Percentiles rank a stretch among this genome's conserved stretches.
phyloP scores from a whole-genome alignment of 129 eudicot genomes.

The Centrapalus pauciflorus region DNA sequence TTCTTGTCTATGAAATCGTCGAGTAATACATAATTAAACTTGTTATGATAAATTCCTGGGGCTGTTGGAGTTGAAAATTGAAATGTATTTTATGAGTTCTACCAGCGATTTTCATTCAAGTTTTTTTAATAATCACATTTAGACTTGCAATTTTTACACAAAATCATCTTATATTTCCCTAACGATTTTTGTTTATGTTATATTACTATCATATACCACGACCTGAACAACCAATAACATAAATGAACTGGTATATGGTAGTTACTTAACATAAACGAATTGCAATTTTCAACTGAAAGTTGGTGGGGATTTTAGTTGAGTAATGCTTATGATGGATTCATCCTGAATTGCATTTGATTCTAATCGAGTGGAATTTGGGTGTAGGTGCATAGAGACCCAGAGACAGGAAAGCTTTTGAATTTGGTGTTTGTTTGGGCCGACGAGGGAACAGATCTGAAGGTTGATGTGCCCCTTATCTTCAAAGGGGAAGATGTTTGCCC shows the following conservation, averaged over 20 bases:
- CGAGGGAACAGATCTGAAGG: constrained; percentile 64
- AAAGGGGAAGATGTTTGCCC: constrained; percentile 79
- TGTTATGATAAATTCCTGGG: neutral
- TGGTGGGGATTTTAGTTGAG: neutral
- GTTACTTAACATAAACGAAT: neutral
- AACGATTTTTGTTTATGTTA: no score
- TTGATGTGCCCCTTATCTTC: constrained; percentile 80
- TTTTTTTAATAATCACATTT: no score
- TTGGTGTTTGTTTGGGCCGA: constrained; percentile 96
- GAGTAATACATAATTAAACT: neutral
- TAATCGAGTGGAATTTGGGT: neutral
- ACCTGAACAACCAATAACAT: no score
- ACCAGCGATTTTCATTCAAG: no score
- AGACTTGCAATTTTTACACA: no score
- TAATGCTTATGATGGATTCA: neutral
- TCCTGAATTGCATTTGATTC: neutral
- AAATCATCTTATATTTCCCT: no score
- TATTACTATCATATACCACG: no score
- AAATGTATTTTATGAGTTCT: no score
- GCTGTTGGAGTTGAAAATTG: no score
- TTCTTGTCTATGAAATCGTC: neutral
- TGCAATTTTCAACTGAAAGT: neutral
- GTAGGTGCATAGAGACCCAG: constrained; percentile 71
- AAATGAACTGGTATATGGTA: neutral
- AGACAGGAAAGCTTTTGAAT: constrained; percentile 74